Percentiles rank a stretch among this genome's conserved stretches.
These are phyloP conservation scores for Fusarium odoratissimum DNA, from an alignment of 2,329 filamentous ascomycete species.

Conservation along the genomic window DNA sequence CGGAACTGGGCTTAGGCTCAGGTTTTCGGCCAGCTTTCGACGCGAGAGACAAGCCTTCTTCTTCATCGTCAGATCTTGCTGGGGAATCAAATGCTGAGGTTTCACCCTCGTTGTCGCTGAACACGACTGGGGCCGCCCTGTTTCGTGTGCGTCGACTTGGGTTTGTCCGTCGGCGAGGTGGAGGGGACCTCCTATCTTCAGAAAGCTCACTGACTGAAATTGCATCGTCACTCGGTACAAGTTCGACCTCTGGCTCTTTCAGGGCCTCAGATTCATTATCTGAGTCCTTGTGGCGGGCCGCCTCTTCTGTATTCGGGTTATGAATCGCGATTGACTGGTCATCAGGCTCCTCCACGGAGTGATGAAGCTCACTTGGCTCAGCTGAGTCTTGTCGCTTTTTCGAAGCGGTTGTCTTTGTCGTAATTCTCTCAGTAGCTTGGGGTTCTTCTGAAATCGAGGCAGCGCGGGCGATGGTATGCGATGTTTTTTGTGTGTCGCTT, in stretches of 20 bases:
- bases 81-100: not conserved
- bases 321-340: not conserved
- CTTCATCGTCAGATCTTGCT: not conserved
- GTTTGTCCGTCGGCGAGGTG: conserved; percentile 17
- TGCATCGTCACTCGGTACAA: not conserved
- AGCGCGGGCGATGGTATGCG: not conserved
- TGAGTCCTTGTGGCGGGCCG: not conserved
- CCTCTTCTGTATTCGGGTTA: not conserved
- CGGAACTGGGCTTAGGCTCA: conserved; percentile 22
- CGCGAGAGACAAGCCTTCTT: not conserved
- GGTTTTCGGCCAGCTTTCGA: conserved; percentile 1
- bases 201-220: not conserved
- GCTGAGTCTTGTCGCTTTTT: not conserved
- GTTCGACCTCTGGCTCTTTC: not conserved
- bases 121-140: conserved; percentile 4
- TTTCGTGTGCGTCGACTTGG: conserved; percentile 14
- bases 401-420: not conserved
- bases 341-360: conserved; percentile 1
- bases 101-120: conserved; percentile 23
- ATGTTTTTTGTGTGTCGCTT: not conserved
- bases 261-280: not conserved
- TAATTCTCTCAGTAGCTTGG: not conserved
- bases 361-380: not conserved
- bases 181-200: not conserved
- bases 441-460: not conserved